These are phyloP conservation scores for Ophiostoma perfectum DNA, from an alignment of 2,329 filamentous ascomycete species.

Conservation along the genomic window DNA sequence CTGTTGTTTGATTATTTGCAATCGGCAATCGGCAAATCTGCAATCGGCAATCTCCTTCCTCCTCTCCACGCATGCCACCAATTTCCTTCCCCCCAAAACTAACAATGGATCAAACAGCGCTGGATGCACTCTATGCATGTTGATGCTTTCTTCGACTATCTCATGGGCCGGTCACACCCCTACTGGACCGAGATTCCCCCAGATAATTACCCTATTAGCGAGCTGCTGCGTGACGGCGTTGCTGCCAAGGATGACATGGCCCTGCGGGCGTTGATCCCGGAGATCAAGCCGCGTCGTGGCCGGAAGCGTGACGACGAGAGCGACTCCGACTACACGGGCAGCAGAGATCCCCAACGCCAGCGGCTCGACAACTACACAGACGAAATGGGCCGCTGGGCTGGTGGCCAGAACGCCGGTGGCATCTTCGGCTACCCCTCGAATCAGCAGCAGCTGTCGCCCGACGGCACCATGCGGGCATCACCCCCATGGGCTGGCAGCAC, in stretches of 20 bases:
- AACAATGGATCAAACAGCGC: constrained; percentile 47
- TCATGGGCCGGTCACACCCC: constrained; percentile 67
- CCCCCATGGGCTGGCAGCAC: constrained; percentile 41
- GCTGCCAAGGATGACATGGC: constrained; percentile 83
- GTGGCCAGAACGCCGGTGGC: constrained; percentile 40
- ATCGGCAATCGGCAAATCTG: neutral
- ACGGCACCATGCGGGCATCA: constrained; percentile 26
- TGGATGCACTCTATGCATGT: constrained; percentile 98
- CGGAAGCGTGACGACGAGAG: constrained; percentile 57
- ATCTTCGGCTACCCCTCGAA: constrained; percentile 34
- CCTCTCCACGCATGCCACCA: neutral
- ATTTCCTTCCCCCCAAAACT: neutral
- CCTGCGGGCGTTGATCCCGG: constrained; percentile 73
- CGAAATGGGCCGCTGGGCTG: constrained; percentile 37
- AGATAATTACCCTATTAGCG: constrained; percentile 55
- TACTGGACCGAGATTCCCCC: constrained; percentile 76
- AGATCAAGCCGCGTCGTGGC: constrained; percentile 60
- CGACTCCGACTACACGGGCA: neutral
- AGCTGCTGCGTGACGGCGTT: constrained; percentile 71
- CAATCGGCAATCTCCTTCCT: too few species aligned
- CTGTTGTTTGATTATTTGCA: neutral
- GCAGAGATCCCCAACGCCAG: neutral
- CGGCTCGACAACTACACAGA: constrained; percentile 42
- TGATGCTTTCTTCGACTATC: constrained; percentile 89
- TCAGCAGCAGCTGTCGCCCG: constrained; percentile 18